A percentile compares a stretch with the other conserved stretches of the same genome.
Evolutionary conservation across 192 early-diverging fungal species (phyloP).

Genomic region (Mortierella claussenii): DNA sequence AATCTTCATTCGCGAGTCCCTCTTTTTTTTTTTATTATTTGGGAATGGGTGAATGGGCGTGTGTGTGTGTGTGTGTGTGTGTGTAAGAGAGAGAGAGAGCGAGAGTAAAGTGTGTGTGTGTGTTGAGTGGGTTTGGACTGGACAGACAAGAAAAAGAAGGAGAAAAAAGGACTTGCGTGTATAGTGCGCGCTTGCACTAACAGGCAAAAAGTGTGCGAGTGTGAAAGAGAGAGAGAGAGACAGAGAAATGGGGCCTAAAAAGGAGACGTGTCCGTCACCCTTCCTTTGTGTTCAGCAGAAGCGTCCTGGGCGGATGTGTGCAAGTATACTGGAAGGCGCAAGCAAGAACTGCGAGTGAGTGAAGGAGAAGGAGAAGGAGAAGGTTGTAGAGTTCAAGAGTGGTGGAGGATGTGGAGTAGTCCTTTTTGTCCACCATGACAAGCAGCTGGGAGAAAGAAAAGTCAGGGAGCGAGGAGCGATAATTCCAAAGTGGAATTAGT

Average conservation of each 20-base stretch:
- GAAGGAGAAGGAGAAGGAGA: too few relatives aligned
- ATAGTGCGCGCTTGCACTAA: too few relatives aligned
- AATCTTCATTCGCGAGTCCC: constrained; percentile 58
- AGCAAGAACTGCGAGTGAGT: too few relatives aligned
- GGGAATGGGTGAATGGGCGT: neutral
- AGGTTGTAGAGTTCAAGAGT: too few relatives aligned
- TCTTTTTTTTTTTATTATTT: neutral
- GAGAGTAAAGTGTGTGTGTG: neutral
- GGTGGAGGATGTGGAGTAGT: too few relatives aligned
- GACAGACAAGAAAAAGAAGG: neutral
- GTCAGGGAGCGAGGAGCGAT: too few relatives aligned
- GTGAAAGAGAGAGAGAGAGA: neutral
- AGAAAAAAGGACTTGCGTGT: constrained; percentile 4
- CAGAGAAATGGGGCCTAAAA: neutral
- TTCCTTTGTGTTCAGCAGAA: too few relatives aligned
- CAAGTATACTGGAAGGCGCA: too few relatives aligned
- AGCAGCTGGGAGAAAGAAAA: too few relatives aligned
- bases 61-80: neutral
- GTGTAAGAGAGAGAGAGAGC: neutral
- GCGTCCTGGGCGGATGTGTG: too few relatives aligned
- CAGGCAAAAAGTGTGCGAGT: neutral
- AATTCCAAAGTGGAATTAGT: too few relatives aligned
- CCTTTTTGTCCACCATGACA: too few relatives aligned
- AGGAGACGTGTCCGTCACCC: neutral
- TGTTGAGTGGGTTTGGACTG: neutral